Evolutionary conservation across 179 eudicot species (phyloP).

Genomic region (Beta corolliflora): DNA sequence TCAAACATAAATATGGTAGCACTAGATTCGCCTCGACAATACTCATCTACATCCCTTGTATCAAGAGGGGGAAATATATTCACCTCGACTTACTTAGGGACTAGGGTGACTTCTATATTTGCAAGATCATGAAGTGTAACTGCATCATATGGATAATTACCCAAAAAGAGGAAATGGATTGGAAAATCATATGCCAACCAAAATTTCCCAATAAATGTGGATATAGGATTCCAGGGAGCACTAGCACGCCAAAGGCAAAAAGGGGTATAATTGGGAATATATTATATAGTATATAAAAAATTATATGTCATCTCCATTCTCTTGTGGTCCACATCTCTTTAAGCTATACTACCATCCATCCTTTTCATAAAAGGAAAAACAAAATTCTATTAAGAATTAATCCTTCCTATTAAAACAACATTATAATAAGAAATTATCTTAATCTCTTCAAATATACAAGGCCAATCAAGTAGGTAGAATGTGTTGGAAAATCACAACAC

Average conservation of each 20-base stretch:
- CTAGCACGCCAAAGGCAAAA: slow-evolving; percentile 25
- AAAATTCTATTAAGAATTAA: not conserved
- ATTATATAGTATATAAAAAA: not conserved
- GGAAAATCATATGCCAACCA: slow-evolving; percentile 16
- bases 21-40: too few relatives aligned
- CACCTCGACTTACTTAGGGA: not conserved
- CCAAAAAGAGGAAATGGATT: not conserved
- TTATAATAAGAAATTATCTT: not conserved
- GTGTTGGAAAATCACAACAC: slow-evolving; percentile 25
- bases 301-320: not conserved
- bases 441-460: not conserved
- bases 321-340: slow-evolving; percentile 21
- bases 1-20: too few relatives aligned
- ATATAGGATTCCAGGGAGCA: slow-evolving; percentile 30
- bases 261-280: not conserved
- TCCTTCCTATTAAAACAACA: not conserved
- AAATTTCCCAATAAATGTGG: slow-evolving; percentile 14
- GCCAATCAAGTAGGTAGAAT: slow-evolving; percentile 32
- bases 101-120: too few relatives aligned
- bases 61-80: not conserved
- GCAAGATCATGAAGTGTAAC: not conserved
- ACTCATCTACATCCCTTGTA: too few relatives aligned
- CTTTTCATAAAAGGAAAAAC: slow-evolving; percentile 16
- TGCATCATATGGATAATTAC: not conserved
- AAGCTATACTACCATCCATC: slow-evolving; percentile 22